phyloP scores from a whole-genome alignment of 1,139 yeast genomes.

The Yamadazyma buinensis region DNA sequence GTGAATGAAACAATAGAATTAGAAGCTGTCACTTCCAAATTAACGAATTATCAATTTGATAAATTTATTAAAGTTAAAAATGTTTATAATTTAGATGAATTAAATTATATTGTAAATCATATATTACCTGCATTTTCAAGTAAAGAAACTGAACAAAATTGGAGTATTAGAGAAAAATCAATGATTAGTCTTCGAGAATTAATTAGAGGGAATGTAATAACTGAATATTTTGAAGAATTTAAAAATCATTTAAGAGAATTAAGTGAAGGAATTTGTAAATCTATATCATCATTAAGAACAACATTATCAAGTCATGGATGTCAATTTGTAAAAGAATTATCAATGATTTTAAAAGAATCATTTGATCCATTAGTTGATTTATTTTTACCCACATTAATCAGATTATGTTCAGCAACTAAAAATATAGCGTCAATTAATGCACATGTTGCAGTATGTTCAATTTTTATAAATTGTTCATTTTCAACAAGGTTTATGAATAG shows the following conservation, averaged over 20 bases:
- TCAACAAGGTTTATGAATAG: slow-evolving; percentile 51
- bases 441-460: slow-evolving; percentile 58
- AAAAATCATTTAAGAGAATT: slow-evolving; percentile 39
- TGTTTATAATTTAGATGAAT: slow-evolving; percentile 14
- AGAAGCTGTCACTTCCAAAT: slow-evolving; percentile 14
- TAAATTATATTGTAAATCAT: slow-evolving; percentile 17
- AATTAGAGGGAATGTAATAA: slow-evolving; percentile 51
- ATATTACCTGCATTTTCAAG: slow-evolving; percentile 49
- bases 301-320: slow-evolving; percentile 76
- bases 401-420: slow-evolving; percentile 72
- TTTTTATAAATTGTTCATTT: slow-evolving; percentile 55
- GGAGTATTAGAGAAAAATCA: slow-evolving; percentile 70
- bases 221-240: slow-evolving; percentile 40
- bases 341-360: slow-evolving; percentile 42
- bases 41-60: slow-evolving; percentile 24
- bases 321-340: slow-evolving; percentile 72
- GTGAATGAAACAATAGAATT: neutral
- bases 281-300: slow-evolving; percentile 74
- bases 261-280: slow-evolving; percentile 65
- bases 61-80: slow-evolving; percentile 18
- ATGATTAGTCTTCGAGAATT: slow-evolving; percentile 56
- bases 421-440: slow-evolving; percentile 77
- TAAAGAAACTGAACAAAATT: slow-evolving; percentile 85
- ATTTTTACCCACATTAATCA: slow-evolving; percentile 54
- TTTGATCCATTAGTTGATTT: slow-evolving; percentile 66